Conservation (phyloP, 2,329 filamentous ascomycete genomes). For the Hypoxylon sp. region DNA sequence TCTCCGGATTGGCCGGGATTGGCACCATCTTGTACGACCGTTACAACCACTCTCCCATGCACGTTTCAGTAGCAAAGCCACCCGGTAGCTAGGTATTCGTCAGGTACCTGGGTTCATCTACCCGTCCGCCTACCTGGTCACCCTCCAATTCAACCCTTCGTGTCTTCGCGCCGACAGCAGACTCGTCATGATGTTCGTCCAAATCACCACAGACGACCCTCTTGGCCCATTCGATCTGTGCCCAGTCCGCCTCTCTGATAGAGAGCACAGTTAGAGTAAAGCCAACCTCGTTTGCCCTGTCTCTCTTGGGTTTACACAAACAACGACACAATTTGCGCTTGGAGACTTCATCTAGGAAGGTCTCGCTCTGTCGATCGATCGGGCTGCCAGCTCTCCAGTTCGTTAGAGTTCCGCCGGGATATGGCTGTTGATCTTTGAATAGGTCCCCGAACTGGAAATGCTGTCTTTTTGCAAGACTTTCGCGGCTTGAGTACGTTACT, state of each 20-base stretch:
- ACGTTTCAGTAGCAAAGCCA: background rate
- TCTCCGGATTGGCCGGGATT: conserved; percentile 1
- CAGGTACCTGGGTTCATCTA: conserved; percentile 8
- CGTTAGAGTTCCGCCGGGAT: conserved; percentile 49
- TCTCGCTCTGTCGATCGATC: conserved; percentile 45
- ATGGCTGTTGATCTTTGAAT: conserved; percentile 68
- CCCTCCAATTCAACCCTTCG: conserved; percentile 4
- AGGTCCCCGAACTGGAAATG: conserved; percentile 74
- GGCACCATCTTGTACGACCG: background rate
- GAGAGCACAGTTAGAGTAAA: conserved; percentile 45
- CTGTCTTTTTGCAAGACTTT: conserved; percentile 63
- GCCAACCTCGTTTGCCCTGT: conserved; percentile 41
- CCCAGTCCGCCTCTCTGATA: conserved; percentile 46
- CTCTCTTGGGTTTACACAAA: conserved; percentile 46
- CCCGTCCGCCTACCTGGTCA: conserved; percentile 11
- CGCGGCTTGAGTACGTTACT: conserved; percentile 68
- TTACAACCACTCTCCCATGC: conserved; percentile 7
- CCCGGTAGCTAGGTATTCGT: background rate
- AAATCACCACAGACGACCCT: conserved; percentile 30
- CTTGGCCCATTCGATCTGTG: conserved; percentile 45
- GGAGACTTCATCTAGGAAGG: conserved; percentile 40
- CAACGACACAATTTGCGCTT: conserved; percentile 46
- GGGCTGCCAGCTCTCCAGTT: conserved; percentile 47
- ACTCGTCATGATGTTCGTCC: conserved; percentile 12
- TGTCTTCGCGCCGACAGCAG: conserved; percentile 7